Percentiles rank a stretch among this genome's conserved stretches.
These are phyloP conservation scores for Tolypocladium ovalisporum DNA, from an alignment of 2,329 filamentous ascomycete species.

Conservation along the genomic window DNA sequence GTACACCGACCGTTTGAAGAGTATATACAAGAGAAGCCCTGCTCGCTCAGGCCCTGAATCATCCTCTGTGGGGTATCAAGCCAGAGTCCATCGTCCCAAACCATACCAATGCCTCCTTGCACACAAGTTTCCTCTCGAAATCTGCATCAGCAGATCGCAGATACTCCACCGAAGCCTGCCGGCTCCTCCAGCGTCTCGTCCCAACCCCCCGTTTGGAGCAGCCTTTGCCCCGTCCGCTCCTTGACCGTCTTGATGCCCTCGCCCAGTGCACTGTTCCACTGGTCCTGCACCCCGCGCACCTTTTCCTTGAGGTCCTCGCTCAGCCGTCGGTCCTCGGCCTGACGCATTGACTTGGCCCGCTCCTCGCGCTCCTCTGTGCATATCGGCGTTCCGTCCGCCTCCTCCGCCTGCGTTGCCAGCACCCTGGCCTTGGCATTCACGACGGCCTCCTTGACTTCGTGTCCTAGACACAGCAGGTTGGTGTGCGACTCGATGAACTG, in stretches of 20 bases:
- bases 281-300: constrained; percentile 78
- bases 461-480: constrained; percentile 79
- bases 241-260: constrained; percentile 63
- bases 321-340: constrained; percentile 57
- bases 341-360: constrained; percentile 44
- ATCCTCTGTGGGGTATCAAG: background rate
- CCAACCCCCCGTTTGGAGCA: constrained; percentile 76
- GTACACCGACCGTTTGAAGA: background rate
- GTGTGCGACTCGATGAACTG: constrained; percentile 95
- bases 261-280: constrained; percentile 84
- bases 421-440: constrained; percentile 58
- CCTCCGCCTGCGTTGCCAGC: constrained; percentile 51
- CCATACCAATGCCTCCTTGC: background rate
- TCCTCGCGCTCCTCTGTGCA: constrained; percentile 20
- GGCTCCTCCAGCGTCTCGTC: constrained; percentile 61
- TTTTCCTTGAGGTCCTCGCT: constrained; percentile 90
- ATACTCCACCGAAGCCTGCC: constrained; percentile 34
- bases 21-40: background rate
- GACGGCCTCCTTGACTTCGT: constrained; percentile 77
- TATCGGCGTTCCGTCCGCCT: constrained; percentile 21
- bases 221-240: constrained; percentile 59
- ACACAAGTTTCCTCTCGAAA: background rate
- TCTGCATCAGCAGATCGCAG: constrained; percentile 6
- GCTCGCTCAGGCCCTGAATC: background rate
- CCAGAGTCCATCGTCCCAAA: background rate